Evolutionary conservation across 257 asterid species (phyloP).

Genomic region (Nemophila menziesii): DNA sequence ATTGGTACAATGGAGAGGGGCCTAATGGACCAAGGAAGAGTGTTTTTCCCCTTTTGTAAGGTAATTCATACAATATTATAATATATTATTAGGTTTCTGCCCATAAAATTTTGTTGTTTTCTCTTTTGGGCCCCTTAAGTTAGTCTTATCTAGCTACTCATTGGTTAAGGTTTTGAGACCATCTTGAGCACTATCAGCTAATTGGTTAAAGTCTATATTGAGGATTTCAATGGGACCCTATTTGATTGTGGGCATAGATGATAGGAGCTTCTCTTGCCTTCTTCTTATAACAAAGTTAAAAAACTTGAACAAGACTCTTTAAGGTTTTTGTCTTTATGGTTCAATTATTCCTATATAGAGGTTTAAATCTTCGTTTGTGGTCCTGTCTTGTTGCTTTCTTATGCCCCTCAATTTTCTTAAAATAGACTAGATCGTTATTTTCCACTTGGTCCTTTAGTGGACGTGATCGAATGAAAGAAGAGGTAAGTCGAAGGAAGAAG

Average conservation of each 20-base stretch:
- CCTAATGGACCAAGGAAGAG: not conserved
- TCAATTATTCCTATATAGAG: slow-evolving; percentile 1
- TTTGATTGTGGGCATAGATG: not conserved
- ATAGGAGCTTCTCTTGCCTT: not conserved
- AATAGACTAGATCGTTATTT: too few species aligned
- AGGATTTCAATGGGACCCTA: not conserved
- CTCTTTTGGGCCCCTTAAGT: not conserved
- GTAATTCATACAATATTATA: not conserved
- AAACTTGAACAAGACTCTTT: not conserved
- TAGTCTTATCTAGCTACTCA: not conserved
- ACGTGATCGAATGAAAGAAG: too few species aligned
- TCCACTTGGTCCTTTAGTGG: too few species aligned
- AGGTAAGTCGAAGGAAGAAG: too few species aligned
- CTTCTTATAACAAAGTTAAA: not conserved
- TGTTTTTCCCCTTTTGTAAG: not conserved
- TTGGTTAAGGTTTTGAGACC: not conserved
- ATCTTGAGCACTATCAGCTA: not conserved
- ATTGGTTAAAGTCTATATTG: not conserved
- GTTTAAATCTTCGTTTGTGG: not conserved
- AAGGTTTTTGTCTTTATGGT: not conserved
- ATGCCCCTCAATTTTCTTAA: not conserved
- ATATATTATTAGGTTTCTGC: not conserved
- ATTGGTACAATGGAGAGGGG: not conserved
- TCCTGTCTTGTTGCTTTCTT: not conserved
- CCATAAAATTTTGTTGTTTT: not conserved